Evolutionary conservation across 2,329 filamentous ascomycete species (phyloP).

Genomic region (Scopulariopsis brevicaulis): DNA sequence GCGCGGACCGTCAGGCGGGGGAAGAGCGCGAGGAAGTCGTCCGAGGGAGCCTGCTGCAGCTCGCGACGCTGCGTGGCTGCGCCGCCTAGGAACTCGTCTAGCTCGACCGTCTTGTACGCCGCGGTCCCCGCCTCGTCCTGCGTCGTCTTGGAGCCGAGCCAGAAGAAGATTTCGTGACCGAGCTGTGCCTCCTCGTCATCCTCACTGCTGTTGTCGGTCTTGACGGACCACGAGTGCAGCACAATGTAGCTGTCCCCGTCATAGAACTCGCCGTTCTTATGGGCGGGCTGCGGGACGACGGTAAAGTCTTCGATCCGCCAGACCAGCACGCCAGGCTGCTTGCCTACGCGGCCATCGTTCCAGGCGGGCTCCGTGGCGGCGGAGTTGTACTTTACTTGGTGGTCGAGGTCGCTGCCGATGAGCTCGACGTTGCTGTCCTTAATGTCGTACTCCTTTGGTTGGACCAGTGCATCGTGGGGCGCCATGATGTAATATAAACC

Average conservation of each 20-base stretch:
- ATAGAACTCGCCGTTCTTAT: constrained; percentile 48
- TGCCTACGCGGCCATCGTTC: constrained; percentile 45
- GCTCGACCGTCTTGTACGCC: constrained; percentile 60
- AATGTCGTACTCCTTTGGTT: constrained; percentile 53
- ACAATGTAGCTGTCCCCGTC: constrained; percentile 61
- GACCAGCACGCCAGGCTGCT: constrained; percentile 40
- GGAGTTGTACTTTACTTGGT: constrained; percentile 56
- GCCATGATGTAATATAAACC: constrained; percentile 31
- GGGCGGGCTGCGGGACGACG: constrained; percentile 47
- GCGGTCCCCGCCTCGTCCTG: constrained; percentile 60
- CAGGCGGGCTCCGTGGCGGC: constrained; percentile 55
- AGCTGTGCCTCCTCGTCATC: constrained; percentile 31
- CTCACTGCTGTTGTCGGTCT: constrained; percentile 28
- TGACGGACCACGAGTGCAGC: constrained; percentile 41
- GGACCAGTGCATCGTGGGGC: constrained; percentile 49
- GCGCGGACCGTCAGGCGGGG: constrained; percentile 45
- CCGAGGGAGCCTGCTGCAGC: constrained; percentile 45
- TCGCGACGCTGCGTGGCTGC: constrained; percentile 54
- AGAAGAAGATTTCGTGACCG: constrained; percentile 58
- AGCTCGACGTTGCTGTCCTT: constrained; percentile 58
- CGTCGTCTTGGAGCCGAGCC: constrained; percentile 53
- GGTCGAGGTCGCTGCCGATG: constrained; percentile 52
- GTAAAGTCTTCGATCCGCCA: constrained; percentile 61
- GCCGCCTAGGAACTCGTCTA: constrained; percentile 55
- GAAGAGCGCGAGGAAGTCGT: constrained; percentile 50